Evolutionary conservation across 2,329 filamentous ascomycete species (phyloP).

Genomic region (Aspergillus jensenii): DNA sequence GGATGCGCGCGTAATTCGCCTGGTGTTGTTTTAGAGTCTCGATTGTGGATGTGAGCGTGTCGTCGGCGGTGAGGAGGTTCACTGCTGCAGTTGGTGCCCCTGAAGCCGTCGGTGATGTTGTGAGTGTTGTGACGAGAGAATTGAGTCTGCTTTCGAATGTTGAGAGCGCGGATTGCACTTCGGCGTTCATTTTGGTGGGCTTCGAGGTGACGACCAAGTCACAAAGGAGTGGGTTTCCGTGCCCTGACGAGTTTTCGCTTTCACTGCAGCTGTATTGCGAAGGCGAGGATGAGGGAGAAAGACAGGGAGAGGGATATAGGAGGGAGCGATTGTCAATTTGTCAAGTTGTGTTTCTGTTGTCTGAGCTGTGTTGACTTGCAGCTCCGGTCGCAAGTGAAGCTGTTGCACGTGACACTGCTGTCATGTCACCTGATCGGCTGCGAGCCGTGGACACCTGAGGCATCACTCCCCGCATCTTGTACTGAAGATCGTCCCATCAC

Average conservation of each 20-base stretch:
- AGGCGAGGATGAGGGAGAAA: too few species aligned
- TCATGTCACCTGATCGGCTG: neutral
- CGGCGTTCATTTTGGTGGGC: constrained; percentile 37
- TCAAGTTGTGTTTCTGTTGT: too few species aligned
- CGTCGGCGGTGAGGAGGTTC: constrained; percentile 43
- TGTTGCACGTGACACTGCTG: neutral
- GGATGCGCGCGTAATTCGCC: constrained; percentile 43
- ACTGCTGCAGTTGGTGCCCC: constrained; percentile 42
- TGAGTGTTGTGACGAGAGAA: constrained; percentile 41
- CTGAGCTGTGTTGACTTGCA: too few species aligned
- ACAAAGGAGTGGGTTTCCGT: too few species aligned
- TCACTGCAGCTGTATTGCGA: too few species aligned
- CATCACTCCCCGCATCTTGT: neutral
- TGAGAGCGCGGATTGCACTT: constrained; percentile 40
- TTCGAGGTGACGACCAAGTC: neutral
- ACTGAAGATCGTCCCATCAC: neutral
- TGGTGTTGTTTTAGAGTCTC: constrained; percentile 45
- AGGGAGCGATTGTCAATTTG: too few species aligned
- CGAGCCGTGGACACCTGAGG: neutral
- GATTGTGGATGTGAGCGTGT: constrained; percentile 41
- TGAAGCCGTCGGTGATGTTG: constrained; percentile 44
- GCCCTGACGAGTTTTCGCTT: too few species aligned
- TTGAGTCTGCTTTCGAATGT: constrained; percentile 45
- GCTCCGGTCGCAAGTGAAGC: too few species aligned
- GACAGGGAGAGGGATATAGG: too few species aligned